A percentile compares a stretch with the other conserved stretches of the same genome.
These are phyloP conservation scores for Torrubiella hemipterigena DNA, from an alignment of 2,329 filamentous ascomycete species.

Conservation along the genomic window DNA sequence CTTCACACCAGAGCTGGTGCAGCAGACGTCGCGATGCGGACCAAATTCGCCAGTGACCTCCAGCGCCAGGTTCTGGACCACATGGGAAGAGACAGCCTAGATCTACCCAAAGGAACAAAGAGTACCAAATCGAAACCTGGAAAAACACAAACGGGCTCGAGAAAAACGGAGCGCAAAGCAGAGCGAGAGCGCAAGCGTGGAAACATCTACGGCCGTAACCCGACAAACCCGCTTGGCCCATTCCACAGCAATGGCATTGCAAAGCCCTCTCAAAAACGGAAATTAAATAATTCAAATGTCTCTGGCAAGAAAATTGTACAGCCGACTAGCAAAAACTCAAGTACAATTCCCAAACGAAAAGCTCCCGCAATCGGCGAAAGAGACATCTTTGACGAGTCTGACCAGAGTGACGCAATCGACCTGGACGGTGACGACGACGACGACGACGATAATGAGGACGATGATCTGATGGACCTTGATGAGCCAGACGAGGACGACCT, in stretches of 20 bases:
- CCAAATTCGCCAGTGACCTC: slow-evolving; percentile 15
- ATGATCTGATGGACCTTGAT: slow-evolving; percentile 7
- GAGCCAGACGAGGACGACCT: slow-evolving; percentile 11
- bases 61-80: slow-evolving; percentile 24
- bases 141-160: slow-evolving; percentile 12
- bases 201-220: no score
- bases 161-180: slow-evolving; percentile 57
- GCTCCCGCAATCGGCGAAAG: no score
- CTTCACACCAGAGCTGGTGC: no score
- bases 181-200: slow-evolving; percentile 51
- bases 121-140: slow-evolving; percentile 11
- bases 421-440: slow-evolving; percentile 4
- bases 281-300: no score
- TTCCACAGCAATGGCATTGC: no score
- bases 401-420: no score
- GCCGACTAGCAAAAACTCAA: no score
- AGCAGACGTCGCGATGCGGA: no score
- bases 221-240: slow-evolving; percentile 1
- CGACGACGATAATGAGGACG: slow-evolving; percentile 1
- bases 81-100: slow-evolving; percentile 23
- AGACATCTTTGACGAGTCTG: no score
- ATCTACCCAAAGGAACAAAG: no score
- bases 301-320: no score
- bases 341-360: no score
- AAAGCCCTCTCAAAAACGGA: slow-evolving; percentile 6